A percentile compares a stretch with the other conserved stretches of the same genome.
Evolutionary conservation across 148 eudicot species (phyloP).

Genomic region (Euryodendron excelsum): DNA sequence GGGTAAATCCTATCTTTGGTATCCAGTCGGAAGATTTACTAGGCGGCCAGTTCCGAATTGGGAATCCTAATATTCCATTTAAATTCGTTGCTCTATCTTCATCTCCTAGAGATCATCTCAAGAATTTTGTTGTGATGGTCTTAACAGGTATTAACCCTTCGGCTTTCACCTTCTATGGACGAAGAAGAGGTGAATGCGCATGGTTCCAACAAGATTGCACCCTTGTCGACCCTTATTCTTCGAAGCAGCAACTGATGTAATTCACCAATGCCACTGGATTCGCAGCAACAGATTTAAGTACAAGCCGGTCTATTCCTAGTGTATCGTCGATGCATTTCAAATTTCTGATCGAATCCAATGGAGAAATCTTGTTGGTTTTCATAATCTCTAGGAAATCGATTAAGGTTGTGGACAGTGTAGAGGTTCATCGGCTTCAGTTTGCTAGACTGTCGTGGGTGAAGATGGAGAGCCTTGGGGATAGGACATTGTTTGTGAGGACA

Average conservation of each 20-base stretch:
- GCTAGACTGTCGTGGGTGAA: slow-evolving; percentile 28
- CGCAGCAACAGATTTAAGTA: slow-evolving; percentile 5
- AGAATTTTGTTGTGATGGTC: background rate
- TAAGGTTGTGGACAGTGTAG: slow-evolving; percentile 24
- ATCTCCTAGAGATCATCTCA: background rate
- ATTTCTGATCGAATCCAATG: slow-evolving; percentile 24
- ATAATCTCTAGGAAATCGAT: slow-evolving; percentile 19
- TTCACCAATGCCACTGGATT: slow-evolving; percentile 24
- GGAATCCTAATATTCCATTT: background rate
- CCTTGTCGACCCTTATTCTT: slow-evolving; percentile 22
- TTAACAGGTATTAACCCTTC: slow-evolving; percentile 8
- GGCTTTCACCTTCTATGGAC: slow-evolving; percentile 1
- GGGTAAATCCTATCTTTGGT: background rate
- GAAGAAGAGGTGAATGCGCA: background rate
- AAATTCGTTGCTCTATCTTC: background rate
- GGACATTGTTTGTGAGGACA: slow-evolving; percentile 21
- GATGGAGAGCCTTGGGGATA: slow-evolving; percentile 28
- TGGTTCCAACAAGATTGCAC: slow-evolving; percentile 9
- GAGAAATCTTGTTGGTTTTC: slow-evolving; percentile 29
- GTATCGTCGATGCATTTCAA: slow-evolving; percentile 19
- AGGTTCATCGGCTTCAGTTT: slow-evolving; percentile 24
- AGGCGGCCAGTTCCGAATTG: background rate
- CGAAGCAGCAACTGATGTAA: slow-evolving; percentile 14
- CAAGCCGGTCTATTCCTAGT: slow-evolving; percentile 28
- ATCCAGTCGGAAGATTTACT: background rate